Percentiles rank a stretch among this genome's conserved stretches.
These are phyloP conservation scores for Bryoerythrophyllum caledonicum DNA, from an alignment of 225 moss, liverwort and hornwort genomes.

Conservation along the genomic window DNA sequence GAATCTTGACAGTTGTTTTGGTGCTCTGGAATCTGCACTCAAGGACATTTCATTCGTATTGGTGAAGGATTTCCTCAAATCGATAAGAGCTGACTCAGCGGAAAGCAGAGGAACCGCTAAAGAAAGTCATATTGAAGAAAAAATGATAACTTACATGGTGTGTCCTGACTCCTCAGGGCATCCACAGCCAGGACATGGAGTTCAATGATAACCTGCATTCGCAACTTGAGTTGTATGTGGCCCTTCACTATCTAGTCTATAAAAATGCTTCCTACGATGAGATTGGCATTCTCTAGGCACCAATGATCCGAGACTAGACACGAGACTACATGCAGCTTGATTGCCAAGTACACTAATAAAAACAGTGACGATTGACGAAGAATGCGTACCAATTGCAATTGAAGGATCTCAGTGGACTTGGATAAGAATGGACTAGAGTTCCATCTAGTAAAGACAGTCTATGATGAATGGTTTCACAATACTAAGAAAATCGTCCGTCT, in stretches of 20 bases:
- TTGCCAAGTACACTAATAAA: conserved; percentile 7
- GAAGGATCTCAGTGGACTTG: conserved; percentile 4
- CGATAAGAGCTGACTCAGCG: not conserved
- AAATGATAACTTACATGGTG: not conserved
- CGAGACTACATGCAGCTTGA: not conserved
- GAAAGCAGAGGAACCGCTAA: not conserved
- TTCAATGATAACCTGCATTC: not conserved
- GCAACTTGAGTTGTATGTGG: not conserved
- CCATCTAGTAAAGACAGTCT: conserved; percentile 60
- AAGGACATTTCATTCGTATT: not conserved
- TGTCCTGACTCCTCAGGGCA: not conserved
- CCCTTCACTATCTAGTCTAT: not conserved
- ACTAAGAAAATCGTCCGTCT: conserved; percentile 59
- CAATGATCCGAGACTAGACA: not conserved
- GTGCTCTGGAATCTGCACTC: not conserved
- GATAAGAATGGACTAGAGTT: not conserved
- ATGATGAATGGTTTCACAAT: conserved; percentile 75
- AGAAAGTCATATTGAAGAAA: not conserved
- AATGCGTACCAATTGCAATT: conserved; percentile 12
- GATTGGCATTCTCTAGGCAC: not conserved
- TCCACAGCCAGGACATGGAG: not conserved
- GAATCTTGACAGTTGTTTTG: not conserved
- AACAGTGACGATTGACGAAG: not conserved
- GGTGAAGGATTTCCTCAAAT: not conserved
- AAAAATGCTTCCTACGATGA: not conserved